These are phyloP conservation scores for Xylaria nigripes DNA, from an alignment of 495 filamentous ascomycete genomes.

Conservation along the genomic window DNA sequence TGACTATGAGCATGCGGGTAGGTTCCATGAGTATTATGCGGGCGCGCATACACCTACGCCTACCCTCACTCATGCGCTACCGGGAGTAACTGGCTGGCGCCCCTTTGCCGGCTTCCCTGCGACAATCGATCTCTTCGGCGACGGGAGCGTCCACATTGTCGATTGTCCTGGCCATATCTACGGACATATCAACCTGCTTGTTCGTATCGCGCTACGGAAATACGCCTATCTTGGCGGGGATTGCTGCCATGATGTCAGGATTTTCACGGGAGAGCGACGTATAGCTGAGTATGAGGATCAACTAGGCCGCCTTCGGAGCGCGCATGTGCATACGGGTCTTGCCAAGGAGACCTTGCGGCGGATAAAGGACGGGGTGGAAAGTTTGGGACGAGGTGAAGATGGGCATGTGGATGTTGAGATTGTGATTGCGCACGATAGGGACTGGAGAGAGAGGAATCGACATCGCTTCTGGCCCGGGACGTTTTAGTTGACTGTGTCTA, in stretches of 20 bases:
- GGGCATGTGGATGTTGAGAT: conserved; percentile 29
- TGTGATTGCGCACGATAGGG: conserved; percentile 38
- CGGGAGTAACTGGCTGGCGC: conserved; percentile 14
- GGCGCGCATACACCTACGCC: conserved; percentile 4
- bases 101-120: conserved; percentile 25
- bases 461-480: conserved; percentile 28
- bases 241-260: conserved; percentile 39
- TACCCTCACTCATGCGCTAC: neutral
- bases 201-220: conserved; percentile 14
- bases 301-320: conserved; percentile 28
- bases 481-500: conserved; percentile 4
- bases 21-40: conserved; percentile 1
- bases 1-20: neutral
- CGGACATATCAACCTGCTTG: conserved; percentile 42
- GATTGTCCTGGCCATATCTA: conserved; percentile 41
- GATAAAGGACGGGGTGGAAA: conserved; percentile 16
- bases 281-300: conserved; percentile 38
- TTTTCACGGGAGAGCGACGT: conserved; percentile 33
- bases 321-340: conserved; percentile 31
- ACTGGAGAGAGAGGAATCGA: conserved; percentile 32
- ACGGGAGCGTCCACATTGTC: conserved; percentile 32
- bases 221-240: conserved; percentile 41
- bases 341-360: conserved; percentile 29
- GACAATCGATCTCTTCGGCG: conserved; percentile 36
- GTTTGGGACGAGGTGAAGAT: conserved; percentile 2